Evolutionary conservation across 2,329 filamentous ascomycete species (phyloP), one percentile per base, ranked within the genome.

Genomic region (Ophiostoma sp.): DNA sequence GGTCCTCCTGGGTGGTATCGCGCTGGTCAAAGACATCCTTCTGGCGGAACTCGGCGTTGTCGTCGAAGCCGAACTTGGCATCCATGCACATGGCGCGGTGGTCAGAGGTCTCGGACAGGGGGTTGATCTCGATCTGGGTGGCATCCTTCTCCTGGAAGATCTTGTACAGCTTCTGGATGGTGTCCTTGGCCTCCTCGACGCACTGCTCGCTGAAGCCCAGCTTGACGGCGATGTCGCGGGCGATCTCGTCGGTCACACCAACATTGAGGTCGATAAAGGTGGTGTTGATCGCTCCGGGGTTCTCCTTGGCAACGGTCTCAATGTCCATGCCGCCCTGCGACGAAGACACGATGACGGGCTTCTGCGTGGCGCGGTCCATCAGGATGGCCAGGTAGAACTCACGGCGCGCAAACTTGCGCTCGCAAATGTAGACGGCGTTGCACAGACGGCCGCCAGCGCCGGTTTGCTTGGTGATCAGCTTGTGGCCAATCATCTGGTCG

Each of bases 281-380:
- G 75, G 94, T 97, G 81, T 89, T 89, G 83, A 99, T 99, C 75
- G 95, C 95, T 9, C 95, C 92, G 71, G 95, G 95, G 82, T 86
- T 92, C 84, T 99, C 95, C 87, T 98, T 99, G 78, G 95, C 95
- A 74, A 99, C 95, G 67, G 90, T 88, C 86, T 99, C 95, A 76
- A 99, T 99, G 80, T 99, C 95, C 92, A 99, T 97, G 79, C 95
- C 95, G 80, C 95, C 95, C 82, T 99, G 95, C 69, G 93, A 97
- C 71, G 94, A 98, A 74, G 95, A 94, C 71, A 99, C 93, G 75
- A 99, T 97, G 78, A 98, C 93, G 75, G 95, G 95, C 73, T 87
- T 85, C 83, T 98, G 95, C 66, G 90, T 89, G 74, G 85, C 87
- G 77, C 95, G 92, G 84, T 99, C 95, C 95, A 99, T 98, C 76